These are phyloP conservation scores for Mycena belliarum DNA, from an alignment of 768 basidiomycete genomes.

Conservation along the genomic window DNA sequence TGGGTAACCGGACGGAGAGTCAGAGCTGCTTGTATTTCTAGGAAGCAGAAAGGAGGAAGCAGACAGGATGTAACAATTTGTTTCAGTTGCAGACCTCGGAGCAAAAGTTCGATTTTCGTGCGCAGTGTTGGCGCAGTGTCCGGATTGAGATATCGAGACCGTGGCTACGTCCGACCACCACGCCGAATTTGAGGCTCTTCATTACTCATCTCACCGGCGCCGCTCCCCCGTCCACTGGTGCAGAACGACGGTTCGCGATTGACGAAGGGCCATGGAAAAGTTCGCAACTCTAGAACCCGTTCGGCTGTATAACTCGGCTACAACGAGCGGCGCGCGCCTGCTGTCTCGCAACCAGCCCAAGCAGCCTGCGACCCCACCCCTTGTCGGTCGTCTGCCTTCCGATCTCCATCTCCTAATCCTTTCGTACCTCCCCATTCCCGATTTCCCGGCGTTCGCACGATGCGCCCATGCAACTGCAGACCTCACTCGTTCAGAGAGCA, in stretches of 20 bases:
- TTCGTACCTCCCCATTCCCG: conserved; percentile 72
- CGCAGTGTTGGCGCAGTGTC: no score
- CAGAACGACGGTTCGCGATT: no score
- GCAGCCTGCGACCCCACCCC: conserved; percentile 29
- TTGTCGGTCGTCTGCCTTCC: conserved; percentile 78
- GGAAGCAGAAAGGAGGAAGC: neutral
- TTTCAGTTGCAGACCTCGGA: no score
- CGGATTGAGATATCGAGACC: no score
- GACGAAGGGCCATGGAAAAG: conserved; percentile 91
- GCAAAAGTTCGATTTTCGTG: no score
- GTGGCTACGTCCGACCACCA: no score
- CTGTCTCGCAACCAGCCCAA: conserved; percentile 28
- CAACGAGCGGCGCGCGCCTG: conserved; percentile 34
- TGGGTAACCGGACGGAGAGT: neutral
- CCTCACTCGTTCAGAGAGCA: conserved; percentile 65
- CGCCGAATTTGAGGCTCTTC: no score
- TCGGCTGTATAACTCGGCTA: conserved; percentile 44
- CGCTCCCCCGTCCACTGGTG: no score
- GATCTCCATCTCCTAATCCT: conserved; percentile 78
- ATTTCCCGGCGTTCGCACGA: conserved; percentile 75
- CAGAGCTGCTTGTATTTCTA: neutral
- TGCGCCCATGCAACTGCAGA: conserved; percentile 63
- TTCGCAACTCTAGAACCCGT: conserved; percentile 84
- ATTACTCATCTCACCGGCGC: no score
- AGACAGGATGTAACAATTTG: no score